A percentile compares a stretch with the other conserved stretches of the same genome.
phyloP scores from a whole-genome alignment of 2,329 filamentous ascomycete genomes.

The Phialophora chinensis region DNA sequence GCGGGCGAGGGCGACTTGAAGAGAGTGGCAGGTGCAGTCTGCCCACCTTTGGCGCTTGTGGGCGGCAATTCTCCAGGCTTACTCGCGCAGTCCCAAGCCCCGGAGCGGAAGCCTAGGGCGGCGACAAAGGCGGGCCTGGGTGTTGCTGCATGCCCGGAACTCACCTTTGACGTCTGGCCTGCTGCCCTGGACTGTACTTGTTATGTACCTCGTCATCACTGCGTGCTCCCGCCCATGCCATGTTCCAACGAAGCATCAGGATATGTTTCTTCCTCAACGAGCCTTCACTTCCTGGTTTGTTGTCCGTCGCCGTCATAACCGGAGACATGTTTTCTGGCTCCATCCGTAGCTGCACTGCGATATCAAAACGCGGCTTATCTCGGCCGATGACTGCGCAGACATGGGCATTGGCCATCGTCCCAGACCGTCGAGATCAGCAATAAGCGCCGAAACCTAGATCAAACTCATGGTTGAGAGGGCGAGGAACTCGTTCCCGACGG shows the following conservation, averaged over 20 bases:
- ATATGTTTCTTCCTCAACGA: background rate
- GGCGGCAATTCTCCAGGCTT: slow-evolving; percentile 14
- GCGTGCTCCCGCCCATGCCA: background rate
- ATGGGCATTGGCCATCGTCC: background rate
- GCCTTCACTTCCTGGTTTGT: background rate
- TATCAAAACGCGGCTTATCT: background rate
- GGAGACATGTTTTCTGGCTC: background rate
- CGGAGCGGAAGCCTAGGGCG: slow-evolving; percentile 2
- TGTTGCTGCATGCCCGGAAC: background rate
- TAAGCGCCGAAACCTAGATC: slow-evolving; percentile 19
- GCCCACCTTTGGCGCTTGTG: slow-evolving; percentile 14
- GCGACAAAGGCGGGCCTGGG: background rate
- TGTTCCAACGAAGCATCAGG: background rate
- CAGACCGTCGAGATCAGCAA: slow-evolving; percentile 7
- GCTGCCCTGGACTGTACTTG: background rate
- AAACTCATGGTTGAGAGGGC: background rate
- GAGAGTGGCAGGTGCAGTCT: slow-evolving; percentile 11
- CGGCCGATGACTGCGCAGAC: background rate
- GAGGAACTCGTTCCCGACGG: background rate
- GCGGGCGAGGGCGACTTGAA: slow-evolving; percentile 26
- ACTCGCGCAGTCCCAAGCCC: background rate
- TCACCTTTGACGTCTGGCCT: background rate
- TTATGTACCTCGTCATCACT: background rate
- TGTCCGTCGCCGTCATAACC: background rate
- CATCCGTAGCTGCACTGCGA: background rate